Conservation (phyloP, 108 stramenopile species). For the Pelagomonas calceolata region DNA sequence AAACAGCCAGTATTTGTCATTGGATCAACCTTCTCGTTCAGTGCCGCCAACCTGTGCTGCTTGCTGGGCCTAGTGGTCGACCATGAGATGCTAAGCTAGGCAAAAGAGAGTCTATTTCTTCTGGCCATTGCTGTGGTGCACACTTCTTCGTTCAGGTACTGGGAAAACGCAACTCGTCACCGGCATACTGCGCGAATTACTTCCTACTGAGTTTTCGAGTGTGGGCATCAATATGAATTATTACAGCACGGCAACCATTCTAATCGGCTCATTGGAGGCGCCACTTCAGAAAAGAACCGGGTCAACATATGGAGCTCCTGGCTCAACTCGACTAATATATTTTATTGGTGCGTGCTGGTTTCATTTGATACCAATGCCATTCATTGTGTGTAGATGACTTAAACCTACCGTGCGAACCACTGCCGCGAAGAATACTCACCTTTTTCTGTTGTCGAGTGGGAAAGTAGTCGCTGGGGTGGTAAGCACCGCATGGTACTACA, state of each 20-base stretch:
- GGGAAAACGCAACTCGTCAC: conserved; percentile 57
- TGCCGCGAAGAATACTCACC: too few species aligned
- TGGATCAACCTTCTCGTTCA: conserved; percentile 49
- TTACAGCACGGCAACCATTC: conserved; percentile 44
- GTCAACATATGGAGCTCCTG: conserved; percentile 50
- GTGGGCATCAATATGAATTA: conserved; percentile 24
- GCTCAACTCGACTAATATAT: conserved; percentile 36
- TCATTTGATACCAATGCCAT: too few species aligned
- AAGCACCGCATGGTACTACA: too few species aligned
- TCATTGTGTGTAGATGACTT: conserved; percentile 31
- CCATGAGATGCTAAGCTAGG: too few species aligned
- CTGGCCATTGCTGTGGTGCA: too few species aligned
- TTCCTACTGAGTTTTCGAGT: conserved; percentile 9
- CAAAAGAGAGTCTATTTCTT: too few species aligned
- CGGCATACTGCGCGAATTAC: conserved; percentile 36
- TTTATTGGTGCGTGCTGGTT: conserved; percentile 22
- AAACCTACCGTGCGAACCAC: conserved; percentile 49
- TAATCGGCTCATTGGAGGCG: conserved; percentile 36
- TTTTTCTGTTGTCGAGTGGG: too few species aligned
- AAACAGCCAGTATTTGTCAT: conserved; percentile 48
- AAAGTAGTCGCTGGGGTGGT: too few species aligned
- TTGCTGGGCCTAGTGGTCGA: conserved; percentile 30
- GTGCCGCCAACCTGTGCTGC: conserved; percentile 40
- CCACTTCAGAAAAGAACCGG: conserved; percentile 54
- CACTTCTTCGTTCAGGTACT: conserved; percentile 24